phyloP scores from a whole-genome alignment of 2,329 filamentous ascomycete species.

The Colletotrichum euphorbiae region DNA sequence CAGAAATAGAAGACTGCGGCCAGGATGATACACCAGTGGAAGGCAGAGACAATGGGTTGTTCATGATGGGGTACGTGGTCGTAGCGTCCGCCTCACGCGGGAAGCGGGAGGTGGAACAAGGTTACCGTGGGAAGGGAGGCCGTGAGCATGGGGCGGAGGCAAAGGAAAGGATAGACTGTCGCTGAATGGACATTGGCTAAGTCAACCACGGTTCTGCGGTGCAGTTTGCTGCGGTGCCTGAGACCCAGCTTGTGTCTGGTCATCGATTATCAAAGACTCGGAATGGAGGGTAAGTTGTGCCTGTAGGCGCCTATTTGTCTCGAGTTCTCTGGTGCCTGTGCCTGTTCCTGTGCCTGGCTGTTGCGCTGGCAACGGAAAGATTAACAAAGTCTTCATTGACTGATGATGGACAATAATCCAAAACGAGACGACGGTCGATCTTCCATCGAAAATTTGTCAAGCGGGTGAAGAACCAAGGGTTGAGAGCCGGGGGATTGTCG shows the following conservation, averaged over 20 bases:
- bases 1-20: conserved; percentile 37
- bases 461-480: conserved; percentile 6
- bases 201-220: conserved; percentile 19
- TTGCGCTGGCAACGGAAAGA: conserved; percentile 21
- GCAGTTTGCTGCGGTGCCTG: conserved; percentile 27
- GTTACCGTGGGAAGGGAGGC: conserved; percentile 19
- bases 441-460: conserved; percentile 29
- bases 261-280: conserved; percentile 31
- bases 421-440: conserved; percentile 38
- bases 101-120: conserved; percentile 36
- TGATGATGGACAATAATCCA: conserved; percentile 26
- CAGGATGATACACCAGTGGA: conserved; percentile 40
- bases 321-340: conserved; percentile 1
- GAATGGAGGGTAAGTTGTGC: conserved; percentile 5
- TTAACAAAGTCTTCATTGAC: neutral
- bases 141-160: conserved; percentile 19
- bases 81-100: conserved; percentile 36
- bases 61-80: conserved; percentile 42
- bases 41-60: conserved; percentile 40
- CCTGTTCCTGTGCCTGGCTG: neutral
- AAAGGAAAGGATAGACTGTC: neutral
- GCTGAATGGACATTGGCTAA: conserved; percentile 14
- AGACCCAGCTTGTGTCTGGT: conserved; percentile 34
- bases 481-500: conserved; percentile 1
- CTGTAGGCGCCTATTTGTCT: conserved; percentile 11